Evolutionary conservation across 202 grass and related monocot genomes (phyloP).

Genomic region (Setaria viridis): DNA sequence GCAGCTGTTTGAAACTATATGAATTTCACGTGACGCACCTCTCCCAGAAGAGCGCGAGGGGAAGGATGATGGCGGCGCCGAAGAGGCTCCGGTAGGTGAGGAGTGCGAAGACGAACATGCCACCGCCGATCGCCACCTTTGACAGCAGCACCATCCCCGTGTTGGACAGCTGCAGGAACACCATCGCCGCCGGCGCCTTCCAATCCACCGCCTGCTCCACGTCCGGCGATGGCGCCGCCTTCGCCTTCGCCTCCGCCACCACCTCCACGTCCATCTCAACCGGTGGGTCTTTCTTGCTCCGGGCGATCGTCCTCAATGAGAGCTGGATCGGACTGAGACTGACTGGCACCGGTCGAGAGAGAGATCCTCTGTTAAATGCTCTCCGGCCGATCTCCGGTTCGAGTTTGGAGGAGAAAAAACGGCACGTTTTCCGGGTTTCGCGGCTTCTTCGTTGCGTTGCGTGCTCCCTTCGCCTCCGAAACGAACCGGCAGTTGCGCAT

Average conservation of each 20-base stretch:
- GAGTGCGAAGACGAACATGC: conserved; percentile 60
- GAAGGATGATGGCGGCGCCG: conserved; percentile 49
- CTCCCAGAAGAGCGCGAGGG: conserved; percentile 50
- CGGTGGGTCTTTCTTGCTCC: too few species aligned
- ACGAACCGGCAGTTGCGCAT: neutral
- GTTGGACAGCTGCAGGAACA: conserved; percentile 54
- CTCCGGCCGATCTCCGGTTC: too few species aligned
- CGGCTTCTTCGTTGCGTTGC: neutral
- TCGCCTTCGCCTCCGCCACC: neutral
- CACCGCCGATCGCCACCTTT: conserved; percentile 51
- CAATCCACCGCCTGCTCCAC: conserved; percentile 5
- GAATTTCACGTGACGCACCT: conserved; percentile 13
- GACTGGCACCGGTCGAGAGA: too few species aligned
- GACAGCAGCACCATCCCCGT: conserved; percentile 63
- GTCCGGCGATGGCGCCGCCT: neutral
- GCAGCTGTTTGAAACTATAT: too few species aligned
- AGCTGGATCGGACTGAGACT: too few species aligned
- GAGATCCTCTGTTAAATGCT: too few species aligned
- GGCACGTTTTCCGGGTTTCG: neutral
- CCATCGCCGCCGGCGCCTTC: conserved; percentile 54
- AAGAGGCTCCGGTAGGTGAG: conserved; percentile 56
- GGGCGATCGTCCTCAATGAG: too few species aligned
- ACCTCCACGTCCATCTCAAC: too few species aligned
- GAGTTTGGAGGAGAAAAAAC: neutral
- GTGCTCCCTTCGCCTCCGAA: neutral